Conservation (phyloP, 1,284 basidiomycete species). For the Polyporus tsugae region DNA sequence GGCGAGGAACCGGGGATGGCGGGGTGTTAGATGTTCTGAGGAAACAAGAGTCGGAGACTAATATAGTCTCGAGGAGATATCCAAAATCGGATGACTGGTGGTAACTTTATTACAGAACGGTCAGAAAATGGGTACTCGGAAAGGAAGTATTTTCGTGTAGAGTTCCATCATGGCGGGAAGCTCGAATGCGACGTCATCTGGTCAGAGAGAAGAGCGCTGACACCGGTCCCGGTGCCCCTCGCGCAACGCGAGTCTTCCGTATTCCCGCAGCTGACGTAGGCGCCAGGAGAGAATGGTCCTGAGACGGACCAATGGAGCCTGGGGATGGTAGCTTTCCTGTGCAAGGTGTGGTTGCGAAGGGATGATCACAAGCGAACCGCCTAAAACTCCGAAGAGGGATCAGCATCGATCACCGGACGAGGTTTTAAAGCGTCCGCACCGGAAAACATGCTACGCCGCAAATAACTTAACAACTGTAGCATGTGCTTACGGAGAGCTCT, state of each 20-base stretch:
- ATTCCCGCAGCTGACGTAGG: neutral
- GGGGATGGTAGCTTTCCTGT: neutral
- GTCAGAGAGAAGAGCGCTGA: slow-evolving; percentile 3
- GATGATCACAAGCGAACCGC: neutral
- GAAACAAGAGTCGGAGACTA: neutral
- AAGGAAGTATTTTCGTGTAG: neutral
- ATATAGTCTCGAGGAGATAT: neutral
- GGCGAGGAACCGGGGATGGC: neutral
- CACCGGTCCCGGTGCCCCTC: neutral
- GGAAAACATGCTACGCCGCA: neutral
- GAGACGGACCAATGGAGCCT: neutral
- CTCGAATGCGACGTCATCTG: slow-evolving; percentile 14
- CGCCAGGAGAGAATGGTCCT: neutral
- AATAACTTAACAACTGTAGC: neutral
- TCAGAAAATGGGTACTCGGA: slow-evolving; percentile 19
- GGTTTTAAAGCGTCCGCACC: slow-evolving; percentile 1
- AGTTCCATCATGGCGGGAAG: slow-evolving; percentile 6
- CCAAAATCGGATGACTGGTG: neutral
- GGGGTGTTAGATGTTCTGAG: neutral
- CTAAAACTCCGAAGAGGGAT: slow-evolving; percentile 1
- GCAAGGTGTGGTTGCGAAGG: neutral
- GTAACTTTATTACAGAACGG: neutral
- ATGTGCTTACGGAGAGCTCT: neutral
- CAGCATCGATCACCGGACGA: neutral
- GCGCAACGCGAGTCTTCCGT: neutral